Conservation (phyloP, 805 yeast genomes). For the Ogataea corticis region DNA sequence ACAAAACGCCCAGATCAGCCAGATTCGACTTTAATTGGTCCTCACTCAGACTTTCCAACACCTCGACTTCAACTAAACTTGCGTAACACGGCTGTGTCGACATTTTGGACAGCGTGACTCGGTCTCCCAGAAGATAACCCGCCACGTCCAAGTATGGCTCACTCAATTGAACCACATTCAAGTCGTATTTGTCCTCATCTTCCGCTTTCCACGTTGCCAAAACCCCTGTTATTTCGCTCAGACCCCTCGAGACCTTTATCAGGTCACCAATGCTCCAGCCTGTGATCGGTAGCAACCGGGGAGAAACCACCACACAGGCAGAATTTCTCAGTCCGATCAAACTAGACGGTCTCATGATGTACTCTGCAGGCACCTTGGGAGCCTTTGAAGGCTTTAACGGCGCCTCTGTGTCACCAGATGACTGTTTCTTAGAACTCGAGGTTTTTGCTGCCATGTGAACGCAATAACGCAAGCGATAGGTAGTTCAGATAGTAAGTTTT, state of each 20-base stretch:
- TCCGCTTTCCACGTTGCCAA: slow-evolving; percentile 23
- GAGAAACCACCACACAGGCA: slow-evolving; percentile 28
- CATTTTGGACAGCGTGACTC: slow-evolving; percentile 44
- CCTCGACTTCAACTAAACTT: slow-evolving; percentile 16
- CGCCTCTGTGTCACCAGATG: not conserved
- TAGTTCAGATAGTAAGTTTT: not conserved
- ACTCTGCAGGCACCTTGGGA: slow-evolving; percentile 30
- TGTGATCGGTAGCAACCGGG: slow-evolving; percentile 18
- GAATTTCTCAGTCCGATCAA: slow-evolving; percentile 9
- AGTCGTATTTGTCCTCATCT: slow-evolving; percentile 27
- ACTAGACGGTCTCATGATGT: slow-evolving; percentile 30
- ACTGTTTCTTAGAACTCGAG: too few species aligned
- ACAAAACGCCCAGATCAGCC: slow-evolving; percentile 57
- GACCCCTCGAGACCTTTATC: slow-evolving; percentile 29
- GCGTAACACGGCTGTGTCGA: slow-evolving; percentile 49
- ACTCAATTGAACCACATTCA: slow-evolving; percentile 30
- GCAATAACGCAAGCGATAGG: too few species aligned
- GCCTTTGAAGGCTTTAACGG: slow-evolving; percentile 18
- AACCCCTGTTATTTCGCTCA: slow-evolving; percentile 20
- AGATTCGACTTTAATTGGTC: slow-evolving; percentile 43
- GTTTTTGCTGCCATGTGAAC: slow-evolving; percentile 29
- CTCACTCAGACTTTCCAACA: slow-evolving; percentile 17
- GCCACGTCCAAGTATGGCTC: slow-evolving; percentile 19
- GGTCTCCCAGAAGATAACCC: slow-evolving; percentile 33
- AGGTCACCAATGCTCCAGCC: slow-evolving; percentile 29